Evolutionary conservation across 768 basidiomycete species (phyloP), one percentile per base, ranked within the genome.

Genomic region (Suillus subalutaceus): DNA sequence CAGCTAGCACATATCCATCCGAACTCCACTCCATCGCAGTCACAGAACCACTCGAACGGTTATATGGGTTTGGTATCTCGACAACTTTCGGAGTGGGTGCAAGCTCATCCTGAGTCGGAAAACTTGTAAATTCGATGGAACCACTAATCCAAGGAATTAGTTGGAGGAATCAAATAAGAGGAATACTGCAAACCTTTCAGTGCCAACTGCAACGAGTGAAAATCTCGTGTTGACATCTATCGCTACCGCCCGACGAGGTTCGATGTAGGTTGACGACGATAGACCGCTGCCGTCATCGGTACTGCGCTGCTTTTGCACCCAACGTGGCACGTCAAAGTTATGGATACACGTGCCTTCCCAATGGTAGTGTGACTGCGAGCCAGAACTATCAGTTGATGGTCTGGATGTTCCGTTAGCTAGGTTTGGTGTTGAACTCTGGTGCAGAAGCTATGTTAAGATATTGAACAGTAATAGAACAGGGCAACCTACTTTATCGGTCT

Each of bases 1-100:
- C 94, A 41, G 96, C 96, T 13, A 99, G 81, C 7, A 93, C 94
- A 78, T 96, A 96, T 3, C 97, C 97, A 77, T 99, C 97, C 0
- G 93, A 93, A 61, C 93, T 96, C 97, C 96, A 98, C 70, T 94
- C 88, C 76, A 97, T 82, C 13, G 86, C 76, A 66, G 77, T 85
- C 6, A 94, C 88, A 48, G 84, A 78, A 1, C 93, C 93, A 6
- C 82, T 85, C 9, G 83, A 81, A 55, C 80, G 81, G 67, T 82
- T 85, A 67, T 87, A 86, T 44, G 86, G 82, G 67, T 88, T 86
- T 6, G 90, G 88, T n/a, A 91, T 77, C 30, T 86, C 78, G 58
- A 94, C 78, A 23, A 77, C 79, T 72, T 92, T 87, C 2, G 90
- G 87, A 64, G 82, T 83, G 1, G 90, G 88, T 15, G 82, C 73